Base-by-base conservation (phyloP, 805 yeast genomes). In the Zygoascus ofunaensis region DNA sequence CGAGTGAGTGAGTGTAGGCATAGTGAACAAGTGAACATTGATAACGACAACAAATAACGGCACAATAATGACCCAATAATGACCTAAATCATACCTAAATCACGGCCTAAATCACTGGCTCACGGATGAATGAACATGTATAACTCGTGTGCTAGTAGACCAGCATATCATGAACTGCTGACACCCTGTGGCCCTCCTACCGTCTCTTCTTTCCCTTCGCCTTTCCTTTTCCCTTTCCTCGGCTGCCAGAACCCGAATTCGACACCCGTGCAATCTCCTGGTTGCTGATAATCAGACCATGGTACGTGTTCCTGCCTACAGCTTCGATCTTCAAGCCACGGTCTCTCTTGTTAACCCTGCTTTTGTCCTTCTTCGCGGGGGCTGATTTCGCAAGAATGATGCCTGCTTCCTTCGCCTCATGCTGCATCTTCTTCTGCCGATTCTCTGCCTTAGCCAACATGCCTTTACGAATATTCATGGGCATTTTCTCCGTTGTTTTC, bases 321-420 rank as follows among this genome's bases (percentile, higher is more conserved):
- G 79, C 71, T 51, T 80, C 71, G 48, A 90, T 80, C 61, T 80
- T 76, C 51, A 90, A 70, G 3, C 97, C 97, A 49, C 85, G 73
- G 53, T 84, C 82, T 58, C 95, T 72, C 56, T 68, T 58, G 58
- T 55, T 57, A 44, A 74, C 65, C 65, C 70, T 38, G 64, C 64
- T 43, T 80, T 58, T 60, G 34, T 34, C 34, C 15, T 24, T 26
- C 10, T 38, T 24, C 12, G 39, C 34, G 14, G 36, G 43, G 14
- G 51, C 33, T 8, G 51, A 49, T 22, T 74, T 79, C 3, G 95
- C 78, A 36, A 90, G 66, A n/a, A 92, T 73, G 44, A 90, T 84
- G 12, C 97, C 97, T 4, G 94, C 94, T 17, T 90, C 90, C 49
- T 69, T 73, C 5, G 98, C 97, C 41, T 85, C 87, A 42, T 71